Conservation (phyloP, 1,139 yeast species). For the Casaregolazyma lundiana region DNA sequence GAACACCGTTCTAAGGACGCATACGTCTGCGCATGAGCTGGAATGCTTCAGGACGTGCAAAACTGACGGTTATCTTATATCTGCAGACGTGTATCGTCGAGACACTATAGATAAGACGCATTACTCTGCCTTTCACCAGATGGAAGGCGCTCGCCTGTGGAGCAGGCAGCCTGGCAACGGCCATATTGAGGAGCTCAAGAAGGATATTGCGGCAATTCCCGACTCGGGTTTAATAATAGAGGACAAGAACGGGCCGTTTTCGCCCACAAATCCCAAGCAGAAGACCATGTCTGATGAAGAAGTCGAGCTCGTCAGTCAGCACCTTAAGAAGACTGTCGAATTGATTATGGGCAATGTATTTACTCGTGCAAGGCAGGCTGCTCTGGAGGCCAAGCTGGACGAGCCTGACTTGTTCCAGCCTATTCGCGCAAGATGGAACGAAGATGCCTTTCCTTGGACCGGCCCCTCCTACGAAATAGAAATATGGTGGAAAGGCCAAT, state of each 20-base stretch:
- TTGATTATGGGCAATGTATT: conserved; percentile 78
- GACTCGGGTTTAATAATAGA: conserved; percentile 64
- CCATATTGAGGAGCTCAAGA: conserved; percentile 43
- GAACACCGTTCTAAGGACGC: conserved; percentile 72
- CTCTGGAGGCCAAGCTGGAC: conserved; percentile 60
- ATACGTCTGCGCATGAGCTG: conserved; percentile 94
- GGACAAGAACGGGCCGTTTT: conserved; percentile 57
- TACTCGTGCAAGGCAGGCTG: conserved; percentile 65
- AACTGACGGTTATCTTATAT: conserved; percentile 85
- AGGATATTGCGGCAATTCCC: conserved; percentile 65
- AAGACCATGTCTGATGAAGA: conserved; percentile 65
- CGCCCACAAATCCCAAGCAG: conserved; percentile 73
- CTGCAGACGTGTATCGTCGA: conserved; percentile 94
- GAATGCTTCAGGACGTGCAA: conserved; percentile 65
- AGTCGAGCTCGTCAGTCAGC: conserved; percentile 63
- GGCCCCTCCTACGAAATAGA: conserved; percentile 98
- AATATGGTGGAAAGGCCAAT: conserved; percentile 98
- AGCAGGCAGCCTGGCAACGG: conserved; percentile 38
- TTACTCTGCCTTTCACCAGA: conserved; percentile 95
- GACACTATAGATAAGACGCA: conserved; percentile 96
- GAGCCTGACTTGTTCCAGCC: conserved; percentile 66
- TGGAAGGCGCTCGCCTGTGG: conserved; percentile 97
- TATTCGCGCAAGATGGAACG: conserved; percentile 88
- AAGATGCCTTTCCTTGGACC: conserved; percentile 97
- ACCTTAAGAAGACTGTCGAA: conserved; percentile 82